Percentiles rank a stretch among this genome's conserved stretches.
phyloP scores from a whole-genome alignment of 1,139 yeast genomes.

The Debaryomyces udenii region DNA sequence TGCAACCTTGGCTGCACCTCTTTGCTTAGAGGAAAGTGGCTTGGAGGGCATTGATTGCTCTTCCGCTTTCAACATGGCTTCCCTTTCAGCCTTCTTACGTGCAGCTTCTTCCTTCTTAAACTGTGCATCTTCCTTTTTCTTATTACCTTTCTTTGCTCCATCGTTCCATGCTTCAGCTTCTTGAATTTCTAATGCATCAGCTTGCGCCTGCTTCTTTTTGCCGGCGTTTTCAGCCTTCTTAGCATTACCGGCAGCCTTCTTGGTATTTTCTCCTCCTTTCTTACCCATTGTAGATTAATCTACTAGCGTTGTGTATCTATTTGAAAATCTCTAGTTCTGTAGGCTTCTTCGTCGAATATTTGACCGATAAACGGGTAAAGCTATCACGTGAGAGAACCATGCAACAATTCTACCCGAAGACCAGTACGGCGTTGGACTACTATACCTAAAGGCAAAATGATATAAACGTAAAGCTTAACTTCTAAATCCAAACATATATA shows the following conservation, averaged over 20 bases:
- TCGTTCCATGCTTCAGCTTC: constrained; percentile 72
- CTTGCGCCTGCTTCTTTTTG: constrained; percentile 60
- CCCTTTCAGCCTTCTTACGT: constrained; percentile 66
- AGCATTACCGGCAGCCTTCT: constrained; percentile 72
- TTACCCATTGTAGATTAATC: constrained; percentile 51
- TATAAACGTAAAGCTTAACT: constrained; percentile 2
- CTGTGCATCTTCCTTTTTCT: constrained; percentile 67
- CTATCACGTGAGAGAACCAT: constrained; percentile 1
- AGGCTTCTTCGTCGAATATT: constrained; percentile 4
- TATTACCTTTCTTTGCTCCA: constrained; percentile 70
- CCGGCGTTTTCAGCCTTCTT: constrained; percentile 69
- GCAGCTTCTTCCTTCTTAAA: constrained; percentile 67
- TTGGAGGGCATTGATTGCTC: constrained; percentile 65
- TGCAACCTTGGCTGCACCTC: constrained; percentile 75
- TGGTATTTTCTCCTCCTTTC: constrained; percentile 59
- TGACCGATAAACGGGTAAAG: constrained; percentile 2
- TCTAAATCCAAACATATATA: constrained; percentile 2
- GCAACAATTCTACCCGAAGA: neutral
- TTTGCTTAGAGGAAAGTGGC: constrained; percentile 53
- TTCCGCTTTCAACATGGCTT: constrained; percentile 61
- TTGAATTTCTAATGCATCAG: constrained; percentile 48
- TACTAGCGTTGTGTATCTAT: too few relatives aligned
- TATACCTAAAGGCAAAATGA: neutral
- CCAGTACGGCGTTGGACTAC: neutral
- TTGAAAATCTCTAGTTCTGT: too few relatives aligned